A percentile compares a stretch with the other conserved stretches of the same genome.
These are phyloP conservation scores for Naganishia vaughanmartiniae DNA, from an alignment of 768 basidiomycete genomes.

Conservation along the genomic window DNA sequence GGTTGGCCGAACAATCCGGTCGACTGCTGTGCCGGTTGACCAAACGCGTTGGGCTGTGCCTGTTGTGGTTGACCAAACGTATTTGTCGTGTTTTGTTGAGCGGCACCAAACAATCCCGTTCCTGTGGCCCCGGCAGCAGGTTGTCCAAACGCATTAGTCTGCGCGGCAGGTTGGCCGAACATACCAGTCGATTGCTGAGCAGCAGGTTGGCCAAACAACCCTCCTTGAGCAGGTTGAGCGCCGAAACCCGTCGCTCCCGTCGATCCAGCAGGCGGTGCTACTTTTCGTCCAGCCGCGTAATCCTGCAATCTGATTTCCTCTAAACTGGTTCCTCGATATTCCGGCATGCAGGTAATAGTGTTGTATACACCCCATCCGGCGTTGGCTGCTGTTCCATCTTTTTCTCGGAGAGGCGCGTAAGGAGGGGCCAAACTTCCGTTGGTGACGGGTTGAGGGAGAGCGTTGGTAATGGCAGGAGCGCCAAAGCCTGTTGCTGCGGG, in stretches of 20 bases:
- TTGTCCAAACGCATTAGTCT: constrained; percentile 21
- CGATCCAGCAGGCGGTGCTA: constrained; percentile 45
- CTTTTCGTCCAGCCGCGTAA: constrained; percentile 71
- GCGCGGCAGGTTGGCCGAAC: constrained; percentile 22
- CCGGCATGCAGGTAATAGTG: constrained; percentile 74
- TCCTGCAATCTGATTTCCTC: constrained; percentile 79
- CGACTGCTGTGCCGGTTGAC: constrained; percentile 32
- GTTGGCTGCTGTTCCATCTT: constrained; percentile 59
- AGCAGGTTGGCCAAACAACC: constrained; percentile 46
- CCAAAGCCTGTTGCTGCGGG: constrained; percentile 57
- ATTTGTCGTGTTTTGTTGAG: constrained; percentile 48
- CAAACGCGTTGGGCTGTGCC: constrained; percentile 41
- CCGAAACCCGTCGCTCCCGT: constrained; percentile 35
- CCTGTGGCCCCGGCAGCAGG: constrained; percentile 26
- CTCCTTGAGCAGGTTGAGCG: constrained; percentile 37
- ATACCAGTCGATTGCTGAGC: constrained; percentile 35
- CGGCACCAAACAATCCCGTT: constrained; percentile 36
- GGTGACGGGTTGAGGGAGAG: constrained; percentile 28
- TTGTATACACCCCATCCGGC: constrained; percentile 68
- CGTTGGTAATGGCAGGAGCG: constrained; percentile 40
- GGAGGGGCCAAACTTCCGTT: constrained; percentile 22
- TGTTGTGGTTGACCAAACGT: constrained; percentile 44
- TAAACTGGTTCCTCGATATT: constrained; percentile 72
- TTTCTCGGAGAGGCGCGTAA: constrained; percentile 56
- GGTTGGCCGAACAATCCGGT: constrained; percentile 34